A percentile compares a stretch with the other conserved stretches of the same genome.
phyloP scores from a whole-genome alignment of 2,329 filamentous ascomycete genomes.

The Gnomoniopsis sp. region DNA sequence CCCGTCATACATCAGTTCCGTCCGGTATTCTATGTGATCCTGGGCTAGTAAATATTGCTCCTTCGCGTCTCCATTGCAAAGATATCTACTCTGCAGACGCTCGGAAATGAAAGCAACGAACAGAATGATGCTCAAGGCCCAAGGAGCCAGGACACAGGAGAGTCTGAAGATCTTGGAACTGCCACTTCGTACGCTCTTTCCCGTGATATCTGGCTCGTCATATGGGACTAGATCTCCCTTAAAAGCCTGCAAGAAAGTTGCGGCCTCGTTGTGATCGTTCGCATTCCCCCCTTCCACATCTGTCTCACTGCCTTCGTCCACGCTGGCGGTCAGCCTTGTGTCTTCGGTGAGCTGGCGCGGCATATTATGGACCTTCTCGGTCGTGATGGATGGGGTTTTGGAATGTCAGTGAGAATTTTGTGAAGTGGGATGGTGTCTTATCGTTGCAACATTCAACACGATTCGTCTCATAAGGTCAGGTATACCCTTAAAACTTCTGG shows the following conservation, averaged over 20 bases:
- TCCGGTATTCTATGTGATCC: not conserved
- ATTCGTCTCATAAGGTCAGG: not conserved
- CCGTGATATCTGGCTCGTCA: not conserved
- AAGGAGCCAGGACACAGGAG: not conserved
- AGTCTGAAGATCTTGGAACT: not conserved
- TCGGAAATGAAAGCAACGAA: not conserved
- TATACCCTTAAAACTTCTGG: not conserved
- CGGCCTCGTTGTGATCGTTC: not conserved
- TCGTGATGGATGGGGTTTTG: not conserved
- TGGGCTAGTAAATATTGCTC: not conserved
- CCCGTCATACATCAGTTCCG: not conserved
- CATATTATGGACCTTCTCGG: not conserved
- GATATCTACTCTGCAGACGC: too few relatives aligned
- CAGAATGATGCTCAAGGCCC: not conserved
- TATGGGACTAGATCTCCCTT: not conserved
- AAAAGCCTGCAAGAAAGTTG: not conserved
- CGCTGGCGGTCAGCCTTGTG: not conserved
- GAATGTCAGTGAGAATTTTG: not conserved
- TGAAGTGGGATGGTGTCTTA: not conserved
- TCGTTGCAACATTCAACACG: not conserved
- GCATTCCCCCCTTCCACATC: not conserved
- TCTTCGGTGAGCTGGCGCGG: not conserved
- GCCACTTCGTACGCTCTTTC: not conserved
- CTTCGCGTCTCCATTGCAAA: too few relatives aligned
- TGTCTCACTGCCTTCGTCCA: not conserved